phyloP scores from a whole-genome alignment of 176 grass and related monocot species.

The Hsuehochloa calcarea region DNA sequence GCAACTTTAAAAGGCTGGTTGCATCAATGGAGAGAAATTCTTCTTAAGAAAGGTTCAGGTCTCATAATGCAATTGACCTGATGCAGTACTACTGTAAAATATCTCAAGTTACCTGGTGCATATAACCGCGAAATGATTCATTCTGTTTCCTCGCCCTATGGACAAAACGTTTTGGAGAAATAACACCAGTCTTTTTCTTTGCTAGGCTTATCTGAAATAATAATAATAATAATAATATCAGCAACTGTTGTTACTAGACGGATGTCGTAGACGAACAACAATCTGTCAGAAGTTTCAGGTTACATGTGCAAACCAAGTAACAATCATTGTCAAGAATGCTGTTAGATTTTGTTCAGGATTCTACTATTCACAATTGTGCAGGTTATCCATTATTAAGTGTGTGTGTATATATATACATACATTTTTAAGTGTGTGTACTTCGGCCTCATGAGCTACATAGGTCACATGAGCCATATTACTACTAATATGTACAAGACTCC shows the following conservation, averaged over 20 bases:
- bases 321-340: background rate
- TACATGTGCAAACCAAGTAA: slow-evolving; percentile 5
- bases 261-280: background rate
- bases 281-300: background rate
- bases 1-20: background rate
- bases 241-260: background rate
- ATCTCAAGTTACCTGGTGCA: slow-evolving; percentile 81
- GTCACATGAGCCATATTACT: too few relatives aligned
- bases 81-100: slow-evolving; percentile 5
- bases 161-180: slow-evolving; percentile 89
- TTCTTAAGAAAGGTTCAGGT: slow-evolving; percentile 21
- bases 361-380: too few relatives aligned
- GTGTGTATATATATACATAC: too few relatives aligned
- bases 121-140: slow-evolving; percentile 75
- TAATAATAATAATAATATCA: too few relatives aligned
- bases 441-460: too few relatives aligned
- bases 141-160: slow-evolving; percentile 90
- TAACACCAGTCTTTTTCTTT: slow-evolving; percentile 93
- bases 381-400: too few relatives aligned
- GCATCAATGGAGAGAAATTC: slow-evolving; percentile 9
- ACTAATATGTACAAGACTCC: too few relatives aligned
- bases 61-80: too few relatives aligned
- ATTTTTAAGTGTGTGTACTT: too few relatives aligned
- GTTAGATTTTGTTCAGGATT: too few relatives aligned
- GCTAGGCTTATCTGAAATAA: slow-evolving; percentile 76